phyloP scores from a whole-genome alignment of 139 green algal species.

The Volvox africanus region DNA sequence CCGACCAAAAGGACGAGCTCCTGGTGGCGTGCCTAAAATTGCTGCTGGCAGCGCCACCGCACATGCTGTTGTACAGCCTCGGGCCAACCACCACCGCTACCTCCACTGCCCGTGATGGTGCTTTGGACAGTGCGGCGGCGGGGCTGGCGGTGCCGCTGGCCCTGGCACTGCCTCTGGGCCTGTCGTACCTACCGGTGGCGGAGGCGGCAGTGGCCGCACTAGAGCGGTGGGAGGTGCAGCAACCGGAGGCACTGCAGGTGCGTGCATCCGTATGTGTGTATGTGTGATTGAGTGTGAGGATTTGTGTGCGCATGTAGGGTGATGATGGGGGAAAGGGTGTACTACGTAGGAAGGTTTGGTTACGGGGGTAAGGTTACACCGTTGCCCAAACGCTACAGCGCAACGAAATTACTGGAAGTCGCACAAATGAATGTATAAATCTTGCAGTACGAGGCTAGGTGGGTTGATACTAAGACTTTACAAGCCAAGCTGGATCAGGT shows the following conservation, averaged over 20 bases:
- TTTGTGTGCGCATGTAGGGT: not conserved
- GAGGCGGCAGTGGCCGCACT: slow-evolving; percentile 42
- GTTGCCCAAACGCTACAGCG: too few relatives aligned
- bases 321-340: not conserved
- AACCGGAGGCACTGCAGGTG: slow-evolving; percentile 30
- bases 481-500: too few relatives aligned
- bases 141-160: slow-evolving; percentile 16
- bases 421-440: too few relatives aligned
- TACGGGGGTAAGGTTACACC: too few relatives aligned
- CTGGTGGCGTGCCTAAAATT: slow-evolving; percentile 27
- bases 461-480: too few relatives aligned
- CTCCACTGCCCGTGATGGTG: not conserved
- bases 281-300: not conserved
- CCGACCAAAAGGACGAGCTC: slow-evolving; percentile 29
- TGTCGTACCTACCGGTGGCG: slow-evolving; percentile 27
- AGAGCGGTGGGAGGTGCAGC: slow-evolving; percentile 44
- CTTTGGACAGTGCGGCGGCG: too few relatives aligned
- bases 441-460: too few relatives aligned
- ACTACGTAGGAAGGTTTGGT: too few relatives aligned
- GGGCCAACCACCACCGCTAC: not conserved
- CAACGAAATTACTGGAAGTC: too few relatives aligned
- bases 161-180: slow-evolving; percentile 45
- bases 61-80: not conserved
- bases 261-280: not conserved
- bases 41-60: slow-evolving; percentile 26